Percentiles rank a stretch among this genome's conserved stretches.
Conservation (phyloP, 1,139 yeast species). For the Lodderomyces orthopsilosis region DNA sequence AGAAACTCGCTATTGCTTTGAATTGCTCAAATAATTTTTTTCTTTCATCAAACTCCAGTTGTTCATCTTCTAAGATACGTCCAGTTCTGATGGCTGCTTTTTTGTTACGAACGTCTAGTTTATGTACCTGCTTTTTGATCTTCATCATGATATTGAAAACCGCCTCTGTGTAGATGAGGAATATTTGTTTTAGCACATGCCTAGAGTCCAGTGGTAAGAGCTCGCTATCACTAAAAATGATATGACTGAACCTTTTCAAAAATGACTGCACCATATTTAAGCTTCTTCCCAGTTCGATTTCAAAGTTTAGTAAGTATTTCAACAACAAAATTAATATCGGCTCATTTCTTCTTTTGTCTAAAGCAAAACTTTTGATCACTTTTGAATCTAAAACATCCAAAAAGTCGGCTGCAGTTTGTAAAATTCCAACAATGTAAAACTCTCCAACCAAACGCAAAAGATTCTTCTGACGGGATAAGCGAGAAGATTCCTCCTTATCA, state of each 20-base stretch:
- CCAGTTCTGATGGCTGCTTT: constrained; percentile 68
- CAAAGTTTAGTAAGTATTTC: constrained; percentile 53
- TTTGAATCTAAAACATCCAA: constrained; percentile 26
- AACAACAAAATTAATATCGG: constrained; percentile 49
- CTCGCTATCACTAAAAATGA: constrained; percentile 16
- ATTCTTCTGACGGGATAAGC: constrained; percentile 45
- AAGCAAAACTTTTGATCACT: constrained; percentile 17
- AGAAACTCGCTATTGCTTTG: constrained; percentile 37
- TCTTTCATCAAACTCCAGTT: constrained; percentile 39
- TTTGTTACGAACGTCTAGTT: constrained; percentile 40
- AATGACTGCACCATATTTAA: constrained; percentile 48
- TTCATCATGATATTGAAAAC: constrained; percentile 36
- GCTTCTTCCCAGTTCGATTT: constrained; percentile 46
- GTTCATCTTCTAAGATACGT: constrained; percentile 52
- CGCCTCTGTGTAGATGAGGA: constrained; percentile 47
- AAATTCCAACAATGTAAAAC: constrained; percentile 59
- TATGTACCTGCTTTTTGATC: constrained; percentile 32
- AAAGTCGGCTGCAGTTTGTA: constrained; percentile 40
- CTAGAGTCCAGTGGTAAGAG: constrained; percentile 15
- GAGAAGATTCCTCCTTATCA: constrained; percentile 39
- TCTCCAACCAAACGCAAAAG: constrained; percentile 60
- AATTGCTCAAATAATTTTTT: constrained; percentile 44
- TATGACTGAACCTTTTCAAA: constrained; percentile 46
- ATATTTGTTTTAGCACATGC: constrained; percentile 27
- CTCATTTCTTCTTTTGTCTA: constrained; percentile 21